Evolutionary conservation across 495 filamentous ascomycete genomes (phyloP), one percentile per base, ranked within the genome.

Genomic region (Alectoria sarmentosa): DNA sequence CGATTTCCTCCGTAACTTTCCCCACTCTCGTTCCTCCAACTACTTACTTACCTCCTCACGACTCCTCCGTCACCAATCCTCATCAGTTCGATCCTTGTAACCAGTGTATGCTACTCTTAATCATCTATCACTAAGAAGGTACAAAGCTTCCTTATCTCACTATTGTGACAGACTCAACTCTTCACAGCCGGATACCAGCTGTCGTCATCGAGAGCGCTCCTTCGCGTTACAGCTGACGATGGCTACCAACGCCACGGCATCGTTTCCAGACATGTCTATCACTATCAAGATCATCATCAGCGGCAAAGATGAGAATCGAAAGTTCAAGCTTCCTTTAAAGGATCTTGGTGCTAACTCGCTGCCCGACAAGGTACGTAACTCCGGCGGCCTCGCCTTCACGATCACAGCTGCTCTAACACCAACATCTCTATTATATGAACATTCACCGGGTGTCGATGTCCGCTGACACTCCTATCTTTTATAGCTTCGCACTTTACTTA

Each of bases 311-410:
- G 69, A 70, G 38, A 88, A 84, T 68, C 85, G 90, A 59, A 88
- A 92, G 71, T 91, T 96, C 78, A 98, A 96, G 81, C 80, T 99
- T 21, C 87, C 91, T 44, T 79, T 99, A 73, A 84, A 82, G 68
- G 94, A 99, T 69, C 83, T 97, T n/a, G 86, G 84, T 63, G 80
- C 88, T 42, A 83, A 80, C 66, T 81, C 85, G 57, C 80, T 99
- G 60, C 90, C 91, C 66, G 79, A 84, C 70, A 96, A 93, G 89
- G 94, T 97, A 82, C 71, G 90, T 86, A 73, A 71, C 46, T 52
- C 34, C 48, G 21, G 32, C 41, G 66, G 63, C 66, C 68, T 67
- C 38, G 58, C 38, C 32, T 34, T 37, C 15, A 15, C n/a, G 15
- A 39, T 37, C 15, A 15, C n/a, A 21, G 58, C 39, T 36, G 9